Base-by-base conservation (phyloP, 23 red algal species). In the Agarophyton chilense region DNA sequence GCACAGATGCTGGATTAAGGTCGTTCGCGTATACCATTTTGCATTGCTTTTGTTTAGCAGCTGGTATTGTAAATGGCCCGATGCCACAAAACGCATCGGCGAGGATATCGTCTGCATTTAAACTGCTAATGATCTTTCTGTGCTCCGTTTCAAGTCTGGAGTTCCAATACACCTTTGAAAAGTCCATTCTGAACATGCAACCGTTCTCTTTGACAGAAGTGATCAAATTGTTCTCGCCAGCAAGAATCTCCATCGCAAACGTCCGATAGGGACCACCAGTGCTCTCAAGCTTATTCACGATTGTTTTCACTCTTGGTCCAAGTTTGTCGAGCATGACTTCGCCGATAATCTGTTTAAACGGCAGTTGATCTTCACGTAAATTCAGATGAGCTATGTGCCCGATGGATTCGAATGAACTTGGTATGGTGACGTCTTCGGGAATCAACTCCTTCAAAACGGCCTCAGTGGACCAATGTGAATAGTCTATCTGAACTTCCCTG, bases 51-150 rank as follows among this genome's bases (percentile, higher is more conserved):
- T 51, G 24, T 34, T 83, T 82, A 22, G 81, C 89, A 7, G 86
- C 73, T 12, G 92, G 96, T 18, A 98, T 77, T n/a, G 90, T 81
- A 87, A 98, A 98, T 52, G 96, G 96, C 36, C 96, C 96, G 25
- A 98, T 81, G 26, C 96, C 96, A 43, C 93, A 94, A 81, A 95
- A 98, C 11, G 96, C 96, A 75, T 98, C 96, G 11, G 72, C 96
- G 0, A 98, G 58, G 12, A 95, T 71, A 52, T 76, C 90, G 2
- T 52, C 31, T 50, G 50, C 16, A 10, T 54, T 56, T 26, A 95
- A 63, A 21, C n/a, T 58, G 13, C n/a, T 51, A 33, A 98, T 89
- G 31, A 98, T 75, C 47, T 89, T 87, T 35, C 93, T 40, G 66
- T 95, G 93, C 65, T 98, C 96, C 29, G 83, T 86, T 85, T 98